Percentiles rank a stretch among this genome's conserved stretches.
Evolutionary conservation across 106 monocot species (phyloP).

Genomic region (Dendrobium huoshanense): DNA sequence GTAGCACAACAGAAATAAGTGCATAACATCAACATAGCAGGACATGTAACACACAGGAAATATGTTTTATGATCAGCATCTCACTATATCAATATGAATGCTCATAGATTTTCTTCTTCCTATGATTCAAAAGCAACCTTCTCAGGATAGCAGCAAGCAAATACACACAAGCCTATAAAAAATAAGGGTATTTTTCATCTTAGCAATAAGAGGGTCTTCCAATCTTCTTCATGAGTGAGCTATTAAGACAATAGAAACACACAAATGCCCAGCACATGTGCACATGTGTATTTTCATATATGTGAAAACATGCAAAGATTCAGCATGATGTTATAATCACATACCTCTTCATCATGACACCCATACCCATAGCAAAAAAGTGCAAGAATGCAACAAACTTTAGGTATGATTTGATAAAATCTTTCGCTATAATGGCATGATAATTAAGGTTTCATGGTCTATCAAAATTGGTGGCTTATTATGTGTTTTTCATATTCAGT

Average conservation of each 20-base stretch:
- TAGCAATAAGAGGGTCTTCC: background rate
- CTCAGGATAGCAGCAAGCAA: background rate
- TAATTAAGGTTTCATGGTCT: background rate
- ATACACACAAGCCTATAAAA: background rate
- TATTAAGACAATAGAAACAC: background rate
- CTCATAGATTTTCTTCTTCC: background rate
- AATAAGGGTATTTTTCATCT: background rate
- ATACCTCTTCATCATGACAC: too few species aligned
- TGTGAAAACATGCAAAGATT: too few species aligned
- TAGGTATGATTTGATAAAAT: background rate
- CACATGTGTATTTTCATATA: too few species aligned
- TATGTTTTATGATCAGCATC: background rate
- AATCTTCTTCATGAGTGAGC: background rate
- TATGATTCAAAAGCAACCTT: background rate
- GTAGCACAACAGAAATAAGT: background rate
- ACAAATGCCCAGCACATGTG: background rate
- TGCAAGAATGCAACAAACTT: background rate
- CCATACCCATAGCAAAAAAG: background rate
- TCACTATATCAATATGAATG: background rate
- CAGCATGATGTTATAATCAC: too few species aligned
- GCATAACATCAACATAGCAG: background rate
- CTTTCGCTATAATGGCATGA: background rate
- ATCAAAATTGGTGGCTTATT: background rate
- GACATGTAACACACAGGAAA: background rate
- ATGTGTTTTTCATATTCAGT: background rate